These are phyloP conservation scores for Dioszegia aurantiaca DNA, from an alignment of 768 basidiomycete species.

Conservation along the genomic window DNA sequence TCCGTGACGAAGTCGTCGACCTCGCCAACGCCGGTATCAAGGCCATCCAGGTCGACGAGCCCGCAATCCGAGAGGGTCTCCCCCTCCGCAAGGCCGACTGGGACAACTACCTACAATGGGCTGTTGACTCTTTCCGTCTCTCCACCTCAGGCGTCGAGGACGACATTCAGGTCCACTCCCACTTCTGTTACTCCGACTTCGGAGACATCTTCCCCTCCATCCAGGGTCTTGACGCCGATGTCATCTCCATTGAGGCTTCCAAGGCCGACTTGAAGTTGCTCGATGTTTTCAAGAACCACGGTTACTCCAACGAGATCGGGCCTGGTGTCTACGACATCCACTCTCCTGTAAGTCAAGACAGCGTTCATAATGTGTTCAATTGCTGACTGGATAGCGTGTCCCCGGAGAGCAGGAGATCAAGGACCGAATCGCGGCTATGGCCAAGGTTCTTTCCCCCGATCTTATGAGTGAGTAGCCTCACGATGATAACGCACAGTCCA, in stretches of 20 bases:
- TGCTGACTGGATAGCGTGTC: slow-evolving; percentile 60
- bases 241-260: slow-evolving; percentile 97
- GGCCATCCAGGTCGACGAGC: slow-evolving; percentile 99
- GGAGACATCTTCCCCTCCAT: slow-evolving; percentile 98
- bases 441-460: slow-evolving; percentile 72
- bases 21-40: slow-evolving; percentile 94
- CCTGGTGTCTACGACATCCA: slow-evolving; percentile 99
- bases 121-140: slow-evolving; percentile 97
- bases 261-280: slow-evolving; percentile 98
- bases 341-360: slow-evolving; percentile 61
- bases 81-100: slow-evolving; percentile 95
- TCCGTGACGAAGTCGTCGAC: slow-evolving; percentile 96
- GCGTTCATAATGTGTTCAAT: neutral
- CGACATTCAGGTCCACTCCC: slow-evolving; percentile 93
- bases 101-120: slow-evolving; percentile 95
- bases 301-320: slow-evolving; percentile 92
- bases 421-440: slow-evolving; percentile 82
- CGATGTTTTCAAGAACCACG: slow-evolving; percentile 88
- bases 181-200: slow-evolving; percentile 77
- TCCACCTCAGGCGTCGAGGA: slow-evolving; percentile 93
- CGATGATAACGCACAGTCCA: neutral
- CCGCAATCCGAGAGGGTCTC: slow-evolving; percentile 97
- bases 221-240: slow-evolving; percentile 93
- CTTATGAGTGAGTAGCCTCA: slow-evolving; percentile 51
- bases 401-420: slow-evolving; percentile 89